Evolutionary conservation across 441 rosid genomes (phyloP), one percentile per base, ranked within the genome.

Genomic region (Croton setiger): DNA sequence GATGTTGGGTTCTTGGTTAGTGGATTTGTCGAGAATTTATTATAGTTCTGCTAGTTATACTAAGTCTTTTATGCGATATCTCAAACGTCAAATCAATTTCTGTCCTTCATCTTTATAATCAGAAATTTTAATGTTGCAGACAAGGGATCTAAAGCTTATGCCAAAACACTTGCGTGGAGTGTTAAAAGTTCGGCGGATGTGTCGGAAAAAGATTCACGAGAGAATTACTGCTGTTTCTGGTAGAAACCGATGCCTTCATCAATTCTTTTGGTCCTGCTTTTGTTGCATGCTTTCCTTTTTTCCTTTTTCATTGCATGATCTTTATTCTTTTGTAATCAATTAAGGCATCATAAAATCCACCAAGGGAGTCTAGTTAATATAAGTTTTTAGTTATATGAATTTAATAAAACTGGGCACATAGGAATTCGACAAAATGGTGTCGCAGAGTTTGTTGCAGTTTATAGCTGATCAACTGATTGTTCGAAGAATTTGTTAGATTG

Each of bases 201-300:
- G 92, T 79, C 75, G 99, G 44, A 85, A 76, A 80, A 92, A 86
- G 93, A 95, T 95, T 31, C 86, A 75, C 20, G 97, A 95, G 72
- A 85, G 99, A 81, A 85, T 92, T 54, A 73, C 76, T 39, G 96
- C 95, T 58, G 78, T 89, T 70, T 89, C 87, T 66, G 93, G 99
- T 92, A 72, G 71, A 59, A 63, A 43, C 20, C 59, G 14, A 60
- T 57, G 39, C 15, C 4, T 43, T 35, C 15, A 37, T 33, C 9
- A 13, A 49, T 35, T 13, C 23, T 64, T 21, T 11, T 35, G 20
- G 5, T 55, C 41, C 10, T 66, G 20, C 48, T 41, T 21, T 63
- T 63, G 37, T 23, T 39, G 23, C 18, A 2, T 1, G 21, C 43
- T 15, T 17, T 31, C 63, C 7, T 60, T 5, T 14, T 5, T 0